Evolutionary conservation across 306 rosid species (phyloP), one percentile per base, ranked within the genome.

Genomic region (Malus asiatica): DNA sequence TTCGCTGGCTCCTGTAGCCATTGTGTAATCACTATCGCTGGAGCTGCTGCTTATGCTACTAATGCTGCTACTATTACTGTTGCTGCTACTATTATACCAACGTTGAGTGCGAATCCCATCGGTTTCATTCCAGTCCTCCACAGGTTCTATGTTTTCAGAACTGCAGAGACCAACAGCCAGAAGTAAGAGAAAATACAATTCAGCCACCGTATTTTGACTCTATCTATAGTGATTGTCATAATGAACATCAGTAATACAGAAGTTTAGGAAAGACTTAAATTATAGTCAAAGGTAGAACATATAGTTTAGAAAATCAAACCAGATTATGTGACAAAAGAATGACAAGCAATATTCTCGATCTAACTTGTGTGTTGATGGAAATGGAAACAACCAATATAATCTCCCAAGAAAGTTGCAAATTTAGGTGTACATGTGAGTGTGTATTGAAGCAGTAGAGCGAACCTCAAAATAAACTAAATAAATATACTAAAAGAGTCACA

Each of bases 1-100:
- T 73, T 95, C 99, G 64, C 84, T 88, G 77, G 84, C 87, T 80
- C 93, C 98, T n/a, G 86, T 74, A 22, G 81, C 79, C 83, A 83
- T 83, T 86, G 82, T 92, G 88, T 86, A 76, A 83, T 90, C 99
- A 78, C 96, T 95, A 68, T 92, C 97, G 74, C 91, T 92, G 65
- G 95, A 88, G 82, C 97, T 90, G 87, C 91, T 89, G 82, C 98
- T 90, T 86, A 90, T 75, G 92, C 96, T 90, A 80, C 96, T 91
- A 75, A 89, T 86, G 87, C 97, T 95, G 92, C 99, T 92, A 74
- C 89, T 89, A 74, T 95, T 92, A 82, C 99, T 95, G 86, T 89
- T 92, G 87, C 87, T 95, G 81, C 99, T 95, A 76, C 99, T 95
- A 68, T 95, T 95, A 82, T 88, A 89, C 75, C 96, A 90, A 85